Conservation (phyloP, 177 flowering plant genomes). For the Tripterygium wilfordii region DNA sequence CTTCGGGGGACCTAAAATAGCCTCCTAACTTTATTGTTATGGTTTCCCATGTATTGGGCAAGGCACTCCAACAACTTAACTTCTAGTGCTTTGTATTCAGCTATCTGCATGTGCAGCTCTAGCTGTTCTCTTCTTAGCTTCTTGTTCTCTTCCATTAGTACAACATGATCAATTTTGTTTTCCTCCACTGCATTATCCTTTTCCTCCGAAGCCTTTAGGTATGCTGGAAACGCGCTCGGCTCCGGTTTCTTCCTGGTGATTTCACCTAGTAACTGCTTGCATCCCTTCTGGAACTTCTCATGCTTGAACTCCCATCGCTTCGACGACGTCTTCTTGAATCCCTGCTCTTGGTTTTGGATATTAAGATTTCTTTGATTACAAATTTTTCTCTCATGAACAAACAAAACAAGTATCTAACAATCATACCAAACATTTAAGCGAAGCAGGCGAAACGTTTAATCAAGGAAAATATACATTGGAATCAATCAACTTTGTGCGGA, state of each 20-base stretch:
- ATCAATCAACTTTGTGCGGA: too few relatives aligned
- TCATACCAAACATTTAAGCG: too few relatives aligned
- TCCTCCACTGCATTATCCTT: not conserved
- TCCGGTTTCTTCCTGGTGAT: slow-evolving; percentile 55
- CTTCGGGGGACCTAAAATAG: too few relatives aligned
- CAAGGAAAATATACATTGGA: too few relatives aligned
- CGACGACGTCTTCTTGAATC: slow-evolving; percentile 52
- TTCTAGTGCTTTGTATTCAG: slow-evolving; percentile 48
- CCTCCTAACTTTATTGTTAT: slow-evolving; percentile 18
- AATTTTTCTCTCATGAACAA: too few relatives aligned
- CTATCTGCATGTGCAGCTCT: slow-evolving; percentile 45
- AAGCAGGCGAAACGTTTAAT: too few relatives aligned
- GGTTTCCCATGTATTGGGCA: slow-evolving; percentile 23
- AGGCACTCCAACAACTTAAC: slow-evolving; percentile 41
- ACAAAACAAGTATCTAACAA: too few relatives aligned
- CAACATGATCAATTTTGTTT: slow-evolving; percentile 1
- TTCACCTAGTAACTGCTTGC: slow-evolving; percentile 39
- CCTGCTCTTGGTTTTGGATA: slow-evolving; percentile 23
- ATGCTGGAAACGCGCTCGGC: slow-evolving; percentile 55
- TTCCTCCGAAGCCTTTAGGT: slow-evolving; percentile 35
- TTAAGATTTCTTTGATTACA: not conserved
- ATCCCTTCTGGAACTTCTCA: slow-evolving; percentile 51
- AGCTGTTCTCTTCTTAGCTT: slow-evolving; percentile 38
- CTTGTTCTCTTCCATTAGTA: slow-evolving; percentile 49
- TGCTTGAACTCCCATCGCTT: slow-evolving; percentile 73